These are phyloP conservation scores for Plasmodium chabaudi DNA, from an alignment of 169 alveolate species.

Conservation along the genomic window DNA sequence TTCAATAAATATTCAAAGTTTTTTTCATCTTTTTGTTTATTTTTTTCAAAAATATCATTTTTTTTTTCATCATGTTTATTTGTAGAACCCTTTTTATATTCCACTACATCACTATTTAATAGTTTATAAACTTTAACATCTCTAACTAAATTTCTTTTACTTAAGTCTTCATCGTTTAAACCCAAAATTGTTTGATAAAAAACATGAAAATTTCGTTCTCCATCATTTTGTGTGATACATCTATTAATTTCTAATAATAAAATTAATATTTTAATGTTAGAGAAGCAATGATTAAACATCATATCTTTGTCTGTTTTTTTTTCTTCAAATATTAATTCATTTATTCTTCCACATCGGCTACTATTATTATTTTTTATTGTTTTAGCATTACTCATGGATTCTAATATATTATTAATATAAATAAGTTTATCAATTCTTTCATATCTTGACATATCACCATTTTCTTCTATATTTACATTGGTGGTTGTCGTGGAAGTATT, in stretches of 20 bases:
- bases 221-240: constrained; percentile 88
- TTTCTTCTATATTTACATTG: not conserved
- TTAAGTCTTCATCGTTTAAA: constrained; percentile 55
- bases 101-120: constrained; percentile 3
- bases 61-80: not conserved
- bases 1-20: constrained; percentile 36
- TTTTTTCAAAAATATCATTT: not conserved
- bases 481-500: not conserved
- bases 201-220: constrained; percentile 97
- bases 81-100: not conserved
- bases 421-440: constrained; percentile 65
- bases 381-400: constrained; percentile 99
- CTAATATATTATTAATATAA: constrained; percentile 89
- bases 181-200: constrained; percentile 90
- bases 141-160: constrained; percentile 28
- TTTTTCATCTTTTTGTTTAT: constrained; percentile 25
- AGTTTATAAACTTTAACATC: constrained; percentile 30
- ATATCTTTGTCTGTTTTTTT: constrained; percentile 92
- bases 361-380: constrained; percentile 97
- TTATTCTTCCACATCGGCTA: constrained; percentile 98
- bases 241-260: constrained; percentile 95
- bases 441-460: not conserved
- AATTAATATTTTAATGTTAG: constrained; percentile 34
- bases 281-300: constrained; percentile 87
- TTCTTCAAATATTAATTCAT: constrained; percentile 92